Evolutionary conservation across 2,329 filamentous ascomycete species (phyloP).

Genomic region (Phyllosticta capitalensis): DNA sequence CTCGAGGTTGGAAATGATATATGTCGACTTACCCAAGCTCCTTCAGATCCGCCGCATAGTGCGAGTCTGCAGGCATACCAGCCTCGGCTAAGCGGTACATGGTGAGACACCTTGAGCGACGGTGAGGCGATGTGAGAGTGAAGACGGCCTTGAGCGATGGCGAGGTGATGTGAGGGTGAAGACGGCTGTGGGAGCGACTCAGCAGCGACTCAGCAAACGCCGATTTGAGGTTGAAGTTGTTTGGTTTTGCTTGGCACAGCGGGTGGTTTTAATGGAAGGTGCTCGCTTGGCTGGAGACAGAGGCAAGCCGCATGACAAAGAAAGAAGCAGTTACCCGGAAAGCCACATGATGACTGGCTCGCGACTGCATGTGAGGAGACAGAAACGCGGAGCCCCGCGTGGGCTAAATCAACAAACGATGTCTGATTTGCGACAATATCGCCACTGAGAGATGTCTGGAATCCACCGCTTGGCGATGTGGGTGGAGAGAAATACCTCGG

Average conservation of each 20-base stretch:
- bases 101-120: constrained; percentile 14
- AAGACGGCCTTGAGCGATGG: not conserved
- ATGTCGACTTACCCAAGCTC: constrained; percentile 56
- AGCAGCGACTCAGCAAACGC: too few relatives aligned
- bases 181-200: not conserved
- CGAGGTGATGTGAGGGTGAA: not conserved
- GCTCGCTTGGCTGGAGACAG: not conserved
- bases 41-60: constrained; percentile 56
- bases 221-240: not conserved
- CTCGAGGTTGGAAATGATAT: not conserved
- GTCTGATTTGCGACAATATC: not conserved
- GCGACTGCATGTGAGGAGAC: not conserved
- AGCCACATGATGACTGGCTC: not conserved
- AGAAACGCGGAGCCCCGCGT: not conserved
- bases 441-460: not conserved
- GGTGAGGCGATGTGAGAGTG: not conserved
- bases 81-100: constrained; percentile 71
- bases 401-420: not conserved
- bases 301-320: not conserved
- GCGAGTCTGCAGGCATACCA: constrained; percentile 60
- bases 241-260: not conserved
- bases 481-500: not conserved
- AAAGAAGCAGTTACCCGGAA: not conserved
- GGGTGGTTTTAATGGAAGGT: not conserved
- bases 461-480: not conserved